Base-by-base conservation (phyloP, 2,329 filamentous ascomycete genomes). In the Hypoxylon sp. region DNA sequence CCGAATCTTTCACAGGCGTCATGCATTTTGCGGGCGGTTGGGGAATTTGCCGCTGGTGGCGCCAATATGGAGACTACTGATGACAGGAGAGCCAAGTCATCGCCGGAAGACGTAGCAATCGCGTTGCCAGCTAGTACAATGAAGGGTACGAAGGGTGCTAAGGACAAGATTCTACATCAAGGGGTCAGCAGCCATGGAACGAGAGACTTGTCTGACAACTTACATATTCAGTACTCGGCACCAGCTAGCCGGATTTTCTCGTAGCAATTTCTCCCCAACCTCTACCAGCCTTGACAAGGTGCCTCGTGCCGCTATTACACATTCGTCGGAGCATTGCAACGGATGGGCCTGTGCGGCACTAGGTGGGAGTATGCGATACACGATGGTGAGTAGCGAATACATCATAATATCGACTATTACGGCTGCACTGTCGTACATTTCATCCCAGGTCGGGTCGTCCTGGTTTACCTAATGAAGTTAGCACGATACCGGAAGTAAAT, bases 91-190 rank as follows among this genome's bases (percentile, higher is more conserved):
- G 56, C 48, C 25, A 76, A 53, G 14, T 76, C 75, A 10, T 60
- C 51, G 11, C 49, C 61, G 0, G 74, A 75, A 0, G 72, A 71
- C 6, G 74, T 76, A 14, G 74, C 73, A 58, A 76, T 76, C 7
- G 74, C 70, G 44, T 76, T 76, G 14, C 75, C 75, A 8, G 74
- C 74, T 7, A 76, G 60, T 35, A 76, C 73, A 27, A 75, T 73
- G 22, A 76, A 76, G 2, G 75, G 69, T 5, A 73, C 75, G 14
- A 76, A 71, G 17, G 75, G 75, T 8, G 72, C 75, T 2, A 76
- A 48, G 17, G 68, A 75, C 11, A 76, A 22, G 37, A 73, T 62
- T 11, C 75, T 76, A 31, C 20, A 1, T 33, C 3, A 20, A 5
- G 7, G 1, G 22, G 61, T 73, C 31, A 72, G 56, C 27, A 13